Conservation (phyloP, 352 stramenopile genomes). For the Phytophthora fragariaefolia region DNA sequence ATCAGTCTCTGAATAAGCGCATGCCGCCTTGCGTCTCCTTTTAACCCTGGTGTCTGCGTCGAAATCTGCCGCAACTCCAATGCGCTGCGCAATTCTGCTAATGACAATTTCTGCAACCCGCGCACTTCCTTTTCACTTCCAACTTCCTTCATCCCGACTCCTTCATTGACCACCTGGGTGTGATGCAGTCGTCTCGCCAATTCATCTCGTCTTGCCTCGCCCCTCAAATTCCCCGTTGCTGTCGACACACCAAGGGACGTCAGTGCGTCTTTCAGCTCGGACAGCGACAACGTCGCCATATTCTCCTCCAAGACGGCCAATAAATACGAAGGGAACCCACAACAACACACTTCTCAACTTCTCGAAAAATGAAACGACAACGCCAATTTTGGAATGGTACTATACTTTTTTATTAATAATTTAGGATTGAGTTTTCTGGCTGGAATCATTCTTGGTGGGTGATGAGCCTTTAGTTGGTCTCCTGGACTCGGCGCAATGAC, state of each 20-base stretch:
- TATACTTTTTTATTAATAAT: slow-evolving; percentile 1
- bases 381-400: background rate
- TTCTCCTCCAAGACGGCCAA: background rate
- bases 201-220: slow-evolving; percentile 41
- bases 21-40: slow-evolving; percentile 51
- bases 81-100: slow-evolving; percentile 45
- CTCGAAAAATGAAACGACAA: slow-evolving; percentile 1
- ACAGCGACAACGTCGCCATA: slow-evolving; percentile 25
- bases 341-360: background rate
- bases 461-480: background rate
- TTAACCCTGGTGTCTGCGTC: slow-evolving; percentile 52
- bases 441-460: background rate
- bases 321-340: too few species aligned
- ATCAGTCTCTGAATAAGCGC: slow-evolving; percentile 52
- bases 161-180: background rate
- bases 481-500: slow-evolving; percentile 3
- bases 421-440: background rate
- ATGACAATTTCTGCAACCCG: slow-evolving; percentile 16
- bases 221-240: slow-evolving; percentile 39
- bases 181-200: slow-evolving; percentile 38
- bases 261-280: slow-evolving; percentile 48
- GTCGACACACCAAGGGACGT: slow-evolving; percentile 42
- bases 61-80: slow-evolving; percentile 42
- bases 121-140: background rate
- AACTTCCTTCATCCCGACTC: background rate